phyloP scores from a whole-genome alignment of 2,329 filamentous ascomycete genomes.

The Arthrobotrys musiformis region DNA sequence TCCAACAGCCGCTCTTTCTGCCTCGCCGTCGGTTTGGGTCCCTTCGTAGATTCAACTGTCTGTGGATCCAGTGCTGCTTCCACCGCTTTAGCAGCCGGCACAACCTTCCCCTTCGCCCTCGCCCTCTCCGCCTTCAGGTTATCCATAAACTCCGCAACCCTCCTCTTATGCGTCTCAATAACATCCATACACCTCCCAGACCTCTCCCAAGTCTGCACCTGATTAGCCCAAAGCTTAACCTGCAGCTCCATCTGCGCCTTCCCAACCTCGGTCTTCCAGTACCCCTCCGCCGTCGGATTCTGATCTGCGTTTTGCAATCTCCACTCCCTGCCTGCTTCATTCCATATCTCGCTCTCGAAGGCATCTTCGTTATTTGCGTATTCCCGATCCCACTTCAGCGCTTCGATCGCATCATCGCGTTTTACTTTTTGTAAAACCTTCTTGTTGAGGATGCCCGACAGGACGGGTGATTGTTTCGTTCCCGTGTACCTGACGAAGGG shows the following conservation, averaged over 20 bases:
- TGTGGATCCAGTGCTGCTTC: neutral
- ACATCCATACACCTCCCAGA: conserved; percentile 8
- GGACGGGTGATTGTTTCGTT: neutral
- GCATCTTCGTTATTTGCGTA: conserved; percentile 14
- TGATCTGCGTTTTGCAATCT: conserved; percentile 21
- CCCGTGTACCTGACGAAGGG: conserved; percentile 45
- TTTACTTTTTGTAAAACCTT: conserved; percentile 12
- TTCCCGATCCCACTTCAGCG: neutral
- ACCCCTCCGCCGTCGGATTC: neutral
- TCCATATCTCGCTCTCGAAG: conserved; percentile 18
- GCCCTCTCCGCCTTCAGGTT: neutral
- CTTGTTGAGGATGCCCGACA: conserved; percentile 23
- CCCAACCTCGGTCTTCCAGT: neutral
- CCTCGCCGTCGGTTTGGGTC: neutral
- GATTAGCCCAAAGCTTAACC: conserved; percentile 14
- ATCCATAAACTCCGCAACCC: conserved; percentile 8
- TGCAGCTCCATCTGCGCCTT: conserved; percentile 9
- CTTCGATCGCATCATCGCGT: conserved; percentile 22
- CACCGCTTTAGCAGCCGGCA: neutral
- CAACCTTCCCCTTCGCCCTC: conserved; percentile 4
- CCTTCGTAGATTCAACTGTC: neutral
- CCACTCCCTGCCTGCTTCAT: conserved; percentile 21
- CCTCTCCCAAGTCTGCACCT: conserved; percentile 26
- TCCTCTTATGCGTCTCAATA: conserved; percentile 32
- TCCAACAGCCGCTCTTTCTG: neutral